phyloP scores from a whole-genome alignment of 208 protist genomes.

The Leishmania tarentolae region DNA sequence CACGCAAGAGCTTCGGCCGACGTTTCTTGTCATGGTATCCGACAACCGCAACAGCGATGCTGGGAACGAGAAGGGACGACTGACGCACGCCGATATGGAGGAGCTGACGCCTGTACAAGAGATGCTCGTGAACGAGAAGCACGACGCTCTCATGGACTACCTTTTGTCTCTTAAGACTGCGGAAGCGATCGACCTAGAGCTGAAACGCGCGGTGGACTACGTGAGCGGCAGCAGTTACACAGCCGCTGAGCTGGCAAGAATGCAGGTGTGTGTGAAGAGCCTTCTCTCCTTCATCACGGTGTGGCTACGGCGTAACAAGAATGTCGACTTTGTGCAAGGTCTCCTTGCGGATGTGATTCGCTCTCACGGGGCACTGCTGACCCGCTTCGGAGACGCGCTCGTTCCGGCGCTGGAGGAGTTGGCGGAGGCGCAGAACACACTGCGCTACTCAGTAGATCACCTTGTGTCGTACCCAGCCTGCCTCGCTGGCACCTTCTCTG shows the following conservation, averaged over 20 bases:
- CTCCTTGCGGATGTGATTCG: slow-evolving; percentile 70
- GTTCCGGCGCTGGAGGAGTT: slow-evolving; percentile 50
- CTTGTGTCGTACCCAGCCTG: slow-evolving; percentile 72
- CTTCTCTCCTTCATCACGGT: slow-evolving; percentile 58
- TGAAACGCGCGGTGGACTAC: slow-evolving; percentile 75
- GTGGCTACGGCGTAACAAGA: slow-evolving; percentile 60
- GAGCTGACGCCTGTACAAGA: slow-evolving; percentile 63
- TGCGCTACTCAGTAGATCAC: slow-evolving; percentile 75
- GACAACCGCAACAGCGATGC: slow-evolving; percentile 23
- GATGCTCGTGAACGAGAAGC: slow-evolving; percentile 56
- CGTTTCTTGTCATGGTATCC: slow-evolving; percentile 74
- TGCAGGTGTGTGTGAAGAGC: slow-evolving; percentile 48
- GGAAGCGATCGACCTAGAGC: slow-evolving; percentile 76
- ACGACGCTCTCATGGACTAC: slow-evolving; percentile 68
- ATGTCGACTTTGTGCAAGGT: slow-evolving; percentile 83
- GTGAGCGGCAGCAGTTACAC: slow-evolving; percentile 70
- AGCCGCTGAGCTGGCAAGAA: slow-evolving; percentile 54
- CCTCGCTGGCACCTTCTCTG: slow-evolving; percentile 66
- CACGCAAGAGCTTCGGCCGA: slow-evolving; percentile 80
- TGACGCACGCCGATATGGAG: slow-evolving; percentile 39
- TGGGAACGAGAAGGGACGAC: slow-evolving; percentile 10
- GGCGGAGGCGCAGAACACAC: slow-evolving; percentile 60
- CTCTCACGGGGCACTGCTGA: slow-evolving; percentile 68
- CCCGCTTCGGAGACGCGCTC: slow-evolving; percentile 52
- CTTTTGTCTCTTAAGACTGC: slow-evolving; percentile 52